Conservation (phyloP, 805 yeast genomes). For the Saccharomycopsis babjevae region DNA sequence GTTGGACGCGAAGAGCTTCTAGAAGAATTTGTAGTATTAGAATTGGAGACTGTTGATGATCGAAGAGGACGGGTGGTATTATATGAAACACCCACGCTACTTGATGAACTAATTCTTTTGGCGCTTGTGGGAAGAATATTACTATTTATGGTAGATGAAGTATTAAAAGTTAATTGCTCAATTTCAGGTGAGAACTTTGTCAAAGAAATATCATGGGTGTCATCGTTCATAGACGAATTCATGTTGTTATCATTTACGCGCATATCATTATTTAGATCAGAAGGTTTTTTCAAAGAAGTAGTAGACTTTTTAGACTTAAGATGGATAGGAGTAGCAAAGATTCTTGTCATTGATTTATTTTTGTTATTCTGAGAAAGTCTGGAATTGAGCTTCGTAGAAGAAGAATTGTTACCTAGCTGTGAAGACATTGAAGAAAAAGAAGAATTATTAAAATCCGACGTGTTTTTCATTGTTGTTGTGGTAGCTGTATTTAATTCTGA, state of each 20-base stretch:
- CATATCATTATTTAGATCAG: not conserved
- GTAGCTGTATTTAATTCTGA: not conserved
- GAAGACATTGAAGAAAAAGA: not conserved
- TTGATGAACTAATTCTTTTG: not conserved
- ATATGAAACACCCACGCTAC: not conserved
- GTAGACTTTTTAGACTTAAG: not conserved
- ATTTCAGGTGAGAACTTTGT: slow-evolving; percentile 17
- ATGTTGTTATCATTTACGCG: not conserved
- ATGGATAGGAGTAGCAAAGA: not conserved
- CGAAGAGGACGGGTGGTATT: not conserved
- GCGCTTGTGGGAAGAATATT: not conserved
- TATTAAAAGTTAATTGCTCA: slow-evolving; percentile 1
- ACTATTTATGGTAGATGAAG: not conserved
- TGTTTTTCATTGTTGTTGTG: not conserved
- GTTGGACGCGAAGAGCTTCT: slow-evolving; percentile 1
- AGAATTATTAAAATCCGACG: not conserved
- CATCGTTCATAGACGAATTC: not conserved
- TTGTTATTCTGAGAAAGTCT: not conserved
- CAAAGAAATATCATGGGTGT: slow-evolving; percentile 11
- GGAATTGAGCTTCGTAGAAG: not conserved
- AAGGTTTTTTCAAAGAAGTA: not conserved
- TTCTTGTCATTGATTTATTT: not conserved
- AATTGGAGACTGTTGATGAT: not conserved
- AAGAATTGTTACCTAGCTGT: not conserved
- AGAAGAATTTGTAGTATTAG: not conserved